Base-by-base conservation (phyloP, 495 filamentous ascomycete genomes). In the Endocarpon pusillum region DNA sequence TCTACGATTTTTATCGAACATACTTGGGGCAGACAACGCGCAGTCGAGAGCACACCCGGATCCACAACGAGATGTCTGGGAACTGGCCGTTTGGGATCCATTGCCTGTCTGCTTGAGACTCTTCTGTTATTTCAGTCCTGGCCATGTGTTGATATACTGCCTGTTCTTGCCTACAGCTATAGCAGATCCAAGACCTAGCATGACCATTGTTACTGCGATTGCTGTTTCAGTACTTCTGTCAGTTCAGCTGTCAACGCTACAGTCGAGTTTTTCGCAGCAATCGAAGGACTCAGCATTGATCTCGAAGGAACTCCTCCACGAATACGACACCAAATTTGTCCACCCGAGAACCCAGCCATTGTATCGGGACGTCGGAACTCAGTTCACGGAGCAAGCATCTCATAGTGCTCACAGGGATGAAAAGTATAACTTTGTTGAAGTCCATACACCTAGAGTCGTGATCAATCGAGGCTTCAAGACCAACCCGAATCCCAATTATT, bases 251-350 rank as follows among this genome's bases (percentile, higher is more conserved):
- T 61, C 69, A 10, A 62, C 78, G 14, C 59, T 94, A 19, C 72
- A 74, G 21, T 58, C 60, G 1, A 69, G 61, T 15, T 94, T 84
- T 53, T 67, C 68, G 3, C 86, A 86, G 48, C 85, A 96, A 45
- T 66, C 71, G 27, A 92, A 86, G 47, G 89, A 97, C 52, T 66
- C 69, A 1, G 64, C 73, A 0, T 57, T 96, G 19, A 79, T 96
- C 33, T 79, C 89, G 33, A 85, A 78, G 41, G 82, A 94, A 52
- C 86, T 97, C 4, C 57, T 94, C 58, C 73, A 83, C 48, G 89
- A 97, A 57, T 97, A 97, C 54, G 82, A 97, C 53, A 79, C 72
- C 31, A 96, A 96, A 62, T 93, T 71, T 41, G 89, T 97, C 2
- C 82, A 91, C 49, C 89, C 91, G 7, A 65, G 75, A n/a, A 69